phyloP scores from a whole-genome alignment of 2,329 filamentous ascomycete genomes.

The Trichoderma arundinaceum region DNA sequence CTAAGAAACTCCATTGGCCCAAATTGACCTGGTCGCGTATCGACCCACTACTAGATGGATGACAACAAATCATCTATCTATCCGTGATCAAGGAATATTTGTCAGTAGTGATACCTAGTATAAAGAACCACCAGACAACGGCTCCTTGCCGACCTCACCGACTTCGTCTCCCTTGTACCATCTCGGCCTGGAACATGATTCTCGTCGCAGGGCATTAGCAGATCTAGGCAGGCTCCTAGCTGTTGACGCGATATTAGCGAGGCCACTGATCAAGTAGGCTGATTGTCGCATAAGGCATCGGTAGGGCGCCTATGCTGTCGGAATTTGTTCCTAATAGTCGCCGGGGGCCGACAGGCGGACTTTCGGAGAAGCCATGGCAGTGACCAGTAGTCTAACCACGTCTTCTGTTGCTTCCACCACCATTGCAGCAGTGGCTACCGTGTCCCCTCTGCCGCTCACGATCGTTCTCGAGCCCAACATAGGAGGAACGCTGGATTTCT shows the following conservation, averaged over 20 bases:
- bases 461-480: constrained; percentile 42
- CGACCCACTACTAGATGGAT: constrained; percentile 22
- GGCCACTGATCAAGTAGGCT: not conserved
- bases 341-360: constrained; percentile 15
- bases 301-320: constrained; percentile 18
- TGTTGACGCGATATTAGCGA: constrained; percentile 10
- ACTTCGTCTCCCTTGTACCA: constrained; percentile 23
- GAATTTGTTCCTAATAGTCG: not conserved
- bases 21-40: constrained; percentile 12
- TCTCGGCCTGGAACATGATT: constrained; percentile 9
- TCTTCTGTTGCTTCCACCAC: constrained; percentile 28
- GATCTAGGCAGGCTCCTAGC: constrained; percentile 10
- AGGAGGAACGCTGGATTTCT: constrained; percentile 46
- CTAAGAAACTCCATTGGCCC: constrained; percentile 21
- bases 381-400: constrained; percentile 17
- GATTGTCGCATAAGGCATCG: not conserved
- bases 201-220: constrained; percentile 9
- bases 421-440: constrained; percentile 36
- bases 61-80: constrained; percentile 29
- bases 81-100: constrained; percentile 27
- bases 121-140: constrained; percentile 11
- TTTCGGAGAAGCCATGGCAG: constrained; percentile 16
- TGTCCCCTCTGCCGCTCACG: constrained; percentile 35
- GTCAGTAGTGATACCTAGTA: constrained; percentile 18
- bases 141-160: constrained; percentile 21